These are phyloP conservation scores for Parathielavia hyrcaniae DNA, from an alignment of 495 filamentous ascomycete species.

Conservation along the genomic window DNA sequence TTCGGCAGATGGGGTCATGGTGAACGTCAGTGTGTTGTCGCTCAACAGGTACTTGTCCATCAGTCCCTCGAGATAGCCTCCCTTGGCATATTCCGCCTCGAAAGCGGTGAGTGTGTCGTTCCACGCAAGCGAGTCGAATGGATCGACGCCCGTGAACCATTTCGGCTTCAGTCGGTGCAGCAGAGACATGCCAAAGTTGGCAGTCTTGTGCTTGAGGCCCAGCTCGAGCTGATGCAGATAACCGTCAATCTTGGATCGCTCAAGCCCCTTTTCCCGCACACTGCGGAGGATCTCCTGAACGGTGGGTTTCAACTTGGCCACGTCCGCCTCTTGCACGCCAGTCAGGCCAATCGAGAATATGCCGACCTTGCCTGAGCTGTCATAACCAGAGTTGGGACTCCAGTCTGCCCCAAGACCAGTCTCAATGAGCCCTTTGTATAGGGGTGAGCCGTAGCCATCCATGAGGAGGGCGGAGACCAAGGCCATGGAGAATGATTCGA, in stretches of 20 bases:
- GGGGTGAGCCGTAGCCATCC: conserved; percentile 90
- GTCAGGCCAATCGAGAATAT: conserved; percentile 88
- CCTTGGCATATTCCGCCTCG: conserved; percentile 61
- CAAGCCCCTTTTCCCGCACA: conserved; percentile 67
- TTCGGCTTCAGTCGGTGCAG: conserved; percentile 79
- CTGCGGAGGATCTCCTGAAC: conserved; percentile 63
- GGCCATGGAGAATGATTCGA: conserved; percentile 79
- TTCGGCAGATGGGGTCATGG: conserved; percentile 76
- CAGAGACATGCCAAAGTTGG: conserved; percentile 84
- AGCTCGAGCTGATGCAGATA: conserved; percentile 91
- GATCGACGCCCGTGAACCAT: conserved; percentile 94
- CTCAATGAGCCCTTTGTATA: conserved; percentile 88
- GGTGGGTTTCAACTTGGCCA: conserved; percentile 66
- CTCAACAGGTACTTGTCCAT: conserved; percentile 87
- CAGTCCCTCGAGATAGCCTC: conserved; percentile 74
- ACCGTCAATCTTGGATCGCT: conserved; percentile 81
- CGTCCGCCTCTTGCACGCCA: conserved; percentile 72
- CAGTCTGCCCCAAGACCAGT: conserved; percentile 86
- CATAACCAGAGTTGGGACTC: conserved; percentile 88
- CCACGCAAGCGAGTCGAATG: conserved; percentile 84
- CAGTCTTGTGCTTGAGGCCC: conserved; percentile 85
- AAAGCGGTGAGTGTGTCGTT: conserved; percentile 79
- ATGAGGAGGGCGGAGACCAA: conserved; percentile 75
- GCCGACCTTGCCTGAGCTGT: conserved; percentile 64
- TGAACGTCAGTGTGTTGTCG: conserved; percentile 81